Evolutionary conservation across 371 early-diverging fungal species (phyloP).

Genomic region (Apophysomyces ossiformis): DNA sequence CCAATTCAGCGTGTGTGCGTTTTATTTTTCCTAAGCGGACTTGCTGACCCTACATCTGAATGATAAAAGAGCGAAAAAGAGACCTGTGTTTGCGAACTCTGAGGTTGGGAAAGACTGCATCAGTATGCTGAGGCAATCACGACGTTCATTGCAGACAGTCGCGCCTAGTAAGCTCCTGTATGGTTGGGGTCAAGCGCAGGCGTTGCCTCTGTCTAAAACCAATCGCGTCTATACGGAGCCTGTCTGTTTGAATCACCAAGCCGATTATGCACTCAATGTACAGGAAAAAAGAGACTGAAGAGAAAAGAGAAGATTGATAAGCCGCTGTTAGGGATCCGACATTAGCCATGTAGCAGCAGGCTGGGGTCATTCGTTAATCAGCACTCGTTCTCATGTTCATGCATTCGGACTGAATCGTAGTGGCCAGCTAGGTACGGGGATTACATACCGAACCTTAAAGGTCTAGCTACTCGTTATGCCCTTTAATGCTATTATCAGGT

Average conservation of each 20-base stretch:
- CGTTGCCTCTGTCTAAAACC: slow-evolving; percentile 32
- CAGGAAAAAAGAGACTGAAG: slow-evolving; percentile 19
- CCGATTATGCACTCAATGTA: slow-evolving; percentile 48
- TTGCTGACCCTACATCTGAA: no score
- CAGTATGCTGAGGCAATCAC: neutral
- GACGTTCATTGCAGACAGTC: neutral
- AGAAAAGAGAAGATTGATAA: neutral
- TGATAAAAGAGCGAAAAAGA: no score
- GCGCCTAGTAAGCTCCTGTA: slow-evolving; percentile 19
- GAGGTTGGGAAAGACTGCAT: neutral
- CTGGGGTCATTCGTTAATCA: slow-evolving; percentile 51
- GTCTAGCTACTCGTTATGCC: neutral
- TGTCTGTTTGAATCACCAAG: slow-evolving; percentile 22
- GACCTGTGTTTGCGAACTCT: neutral
- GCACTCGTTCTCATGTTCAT: slow-evolving; percentile 29
- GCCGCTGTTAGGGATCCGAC: slow-evolving; percentile 13
- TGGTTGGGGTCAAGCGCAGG: slow-evolving; percentile 50
- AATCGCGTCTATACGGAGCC: slow-evolving; percentile 31
- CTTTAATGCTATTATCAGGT: slow-evolving; percentile 1
- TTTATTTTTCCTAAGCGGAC: no score
- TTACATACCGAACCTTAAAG: neutral
- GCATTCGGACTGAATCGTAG: slow-evolving; percentile 48
- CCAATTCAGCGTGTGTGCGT: no score
- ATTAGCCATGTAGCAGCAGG: slow-evolving; percentile 44
- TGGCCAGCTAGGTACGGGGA: slow-evolving; percentile 41